Percentiles rank a stretch among this genome's conserved stretches.
phyloP scores from a whole-genome alignment of 1,139 yeast genomes.

The Taphrina betulina region DNA sequence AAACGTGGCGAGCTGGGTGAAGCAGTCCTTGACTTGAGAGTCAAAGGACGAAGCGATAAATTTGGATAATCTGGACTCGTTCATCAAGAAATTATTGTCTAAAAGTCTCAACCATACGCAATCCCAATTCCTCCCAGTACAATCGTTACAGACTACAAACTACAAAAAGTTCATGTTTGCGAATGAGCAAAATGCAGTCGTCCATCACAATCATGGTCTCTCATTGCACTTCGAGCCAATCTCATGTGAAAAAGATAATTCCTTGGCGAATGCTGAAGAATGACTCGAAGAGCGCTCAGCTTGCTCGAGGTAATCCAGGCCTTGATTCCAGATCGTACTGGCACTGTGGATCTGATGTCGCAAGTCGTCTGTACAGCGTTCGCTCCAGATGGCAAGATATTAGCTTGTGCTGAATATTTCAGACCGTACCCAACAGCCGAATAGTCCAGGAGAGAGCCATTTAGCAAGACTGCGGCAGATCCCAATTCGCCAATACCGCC shows the following conservation, averaged over 20 bases:
- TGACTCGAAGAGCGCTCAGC: not conserved
- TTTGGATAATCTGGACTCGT: slow-evolving; percentile 30
- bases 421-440: slow-evolving; percentile 10
- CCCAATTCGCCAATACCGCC: slow-evolving; percentile 6
- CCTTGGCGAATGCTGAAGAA: slow-evolving; percentile 5
- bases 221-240: not conserved
- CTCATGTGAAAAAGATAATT: not conserved
- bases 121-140: too few relatives aligned
- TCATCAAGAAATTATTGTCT: too few relatives aligned
- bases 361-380: not conserved
- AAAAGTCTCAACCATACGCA: too few relatives aligned
- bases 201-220: too few relatives aligned
- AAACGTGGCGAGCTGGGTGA: slow-evolving; percentile 33
- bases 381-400: not conserved
- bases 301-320: not conserved
- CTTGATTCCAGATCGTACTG: too few relatives aligned
- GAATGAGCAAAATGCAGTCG: too few relatives aligned
- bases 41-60: slow-evolving; percentile 33
- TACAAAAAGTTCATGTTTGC: too few relatives aligned
- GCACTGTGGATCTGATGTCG: not conserved
- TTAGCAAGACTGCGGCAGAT: not conserved
- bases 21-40: slow-evolving; percentile 35
- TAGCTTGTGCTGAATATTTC: not conserved
- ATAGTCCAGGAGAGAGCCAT: slow-evolving; percentile 20
- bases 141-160: too few relatives aligned